These are phyloP conservation scores for Penicillium bialowiezense DNA, from an alignment of 495 filamentous ascomycete species.

Conservation along the genomic window DNA sequence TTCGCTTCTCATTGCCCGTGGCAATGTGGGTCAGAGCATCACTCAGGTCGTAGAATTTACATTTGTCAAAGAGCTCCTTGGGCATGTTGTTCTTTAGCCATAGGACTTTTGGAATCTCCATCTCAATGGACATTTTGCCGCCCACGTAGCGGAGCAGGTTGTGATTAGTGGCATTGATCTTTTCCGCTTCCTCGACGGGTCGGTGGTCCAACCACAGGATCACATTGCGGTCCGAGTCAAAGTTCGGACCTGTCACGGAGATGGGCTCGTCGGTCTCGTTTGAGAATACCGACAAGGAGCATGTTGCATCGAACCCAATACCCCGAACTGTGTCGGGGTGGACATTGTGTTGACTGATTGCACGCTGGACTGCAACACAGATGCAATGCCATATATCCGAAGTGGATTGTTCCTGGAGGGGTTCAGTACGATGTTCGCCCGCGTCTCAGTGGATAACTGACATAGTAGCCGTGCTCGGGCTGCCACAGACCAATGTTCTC, in stretches of 20 bases:
- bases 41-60: constrained; percentile 93
- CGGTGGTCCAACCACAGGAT: constrained; percentile 93
- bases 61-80: constrained; percentile 79
- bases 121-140: constrained; percentile 96
- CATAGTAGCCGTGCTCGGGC: constrained; percentile 86
- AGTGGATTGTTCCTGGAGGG: constrained; percentile 95
- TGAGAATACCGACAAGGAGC: constrained; percentile 87
- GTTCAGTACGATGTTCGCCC: constrained; percentile 18
- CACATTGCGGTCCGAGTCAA: constrained; percentile 82
- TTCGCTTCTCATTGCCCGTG: constrained; percentile 88
- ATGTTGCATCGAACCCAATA: constrained; percentile 96
- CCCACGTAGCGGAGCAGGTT: constrained; percentile 94
- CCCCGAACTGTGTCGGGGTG: constrained; percentile 70
- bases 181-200: constrained; percentile 79
- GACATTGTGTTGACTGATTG: constrained; percentile 74
- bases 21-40: constrained; percentile 95
- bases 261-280: constrained; percentile 86
- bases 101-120: constrained; percentile 96
- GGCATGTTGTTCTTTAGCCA: constrained; percentile 99
- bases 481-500: constrained; percentile 95
- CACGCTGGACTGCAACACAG: constrained; percentile 73
- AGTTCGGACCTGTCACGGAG: constrained; percentile 82
- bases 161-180: constrained; percentile 90
- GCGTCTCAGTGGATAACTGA: constrained; percentile 27
- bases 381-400: constrained; percentile 94